Conservation (phyloP, 768 basidiomycete genomes). For the Collybiopsis confluens region DNA sequence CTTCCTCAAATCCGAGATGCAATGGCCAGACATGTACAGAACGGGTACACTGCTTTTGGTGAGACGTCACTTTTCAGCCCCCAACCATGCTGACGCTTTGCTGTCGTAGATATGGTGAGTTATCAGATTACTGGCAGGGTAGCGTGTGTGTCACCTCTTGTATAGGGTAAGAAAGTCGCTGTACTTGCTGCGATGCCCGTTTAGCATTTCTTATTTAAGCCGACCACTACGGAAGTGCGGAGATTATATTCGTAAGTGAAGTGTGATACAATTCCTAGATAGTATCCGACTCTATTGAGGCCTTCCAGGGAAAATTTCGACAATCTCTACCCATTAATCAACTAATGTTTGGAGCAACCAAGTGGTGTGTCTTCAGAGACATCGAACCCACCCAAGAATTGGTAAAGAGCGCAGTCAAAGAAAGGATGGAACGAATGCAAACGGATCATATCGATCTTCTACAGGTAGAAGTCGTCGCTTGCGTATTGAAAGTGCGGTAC, state of each 20-base stretch:
- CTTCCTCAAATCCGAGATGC: slow-evolving; percentile 59
- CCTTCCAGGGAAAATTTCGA: slow-evolving; percentile 65
- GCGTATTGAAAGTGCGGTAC: not conserved
- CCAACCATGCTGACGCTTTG: not conserved
- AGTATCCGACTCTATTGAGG: not conserved
- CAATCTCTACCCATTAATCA: slow-evolving; percentile 34
- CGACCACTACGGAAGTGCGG: slow-evolving; percentile 84
- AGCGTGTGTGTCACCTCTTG: not conserved
- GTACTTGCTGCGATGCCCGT: slow-evolving; percentile 5
- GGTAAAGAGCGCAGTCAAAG: slow-evolving; percentile 61
- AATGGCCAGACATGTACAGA: slow-evolving; percentile 60
- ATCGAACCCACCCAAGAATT: slow-evolving; percentile 44
- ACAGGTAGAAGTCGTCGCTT: slow-evolving; percentile 42
- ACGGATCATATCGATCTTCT: slow-evolving; percentile 60
- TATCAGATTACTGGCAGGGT: slow-evolving; percentile 2
- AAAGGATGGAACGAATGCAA: slow-evolving; percentile 69
- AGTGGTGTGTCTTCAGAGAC: slow-evolving; percentile 78
- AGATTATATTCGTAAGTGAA: slow-evolving; percentile 70
- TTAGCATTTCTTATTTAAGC: slow-evolving; percentile 34
- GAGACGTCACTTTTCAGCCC: slow-evolving; percentile 11
- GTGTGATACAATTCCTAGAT: slow-evolving; percentile 1
- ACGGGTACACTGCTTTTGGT: slow-evolving; percentile 67
- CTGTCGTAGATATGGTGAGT: slow-evolving; percentile 51
- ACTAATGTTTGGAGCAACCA: slow-evolving; percentile 68
- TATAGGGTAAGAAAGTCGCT: not conserved